Conservation (phyloP, 176 grass and related monocot genomes). For the Bothriochloa decipiens region DNA sequence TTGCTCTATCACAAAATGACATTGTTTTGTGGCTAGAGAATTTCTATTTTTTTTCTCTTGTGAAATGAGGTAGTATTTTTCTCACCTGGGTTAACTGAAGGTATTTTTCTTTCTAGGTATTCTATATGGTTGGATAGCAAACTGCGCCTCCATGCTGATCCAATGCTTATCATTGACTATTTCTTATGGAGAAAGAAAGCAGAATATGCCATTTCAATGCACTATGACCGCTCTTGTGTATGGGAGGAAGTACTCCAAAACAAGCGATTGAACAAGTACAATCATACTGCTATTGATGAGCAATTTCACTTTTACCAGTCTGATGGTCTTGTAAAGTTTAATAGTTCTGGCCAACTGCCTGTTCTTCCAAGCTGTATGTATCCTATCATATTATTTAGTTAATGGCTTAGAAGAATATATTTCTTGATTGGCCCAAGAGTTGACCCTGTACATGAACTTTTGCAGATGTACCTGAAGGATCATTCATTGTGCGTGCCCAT, state of each 20-base stretch:
- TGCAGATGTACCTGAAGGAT: constrained; percentile 97
- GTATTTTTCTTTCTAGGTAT: constrained; percentile 60
- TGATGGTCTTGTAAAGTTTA: constrained; percentile 83
- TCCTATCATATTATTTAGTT: constrained; percentile 29
- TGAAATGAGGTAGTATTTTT: constrained; percentile 14
- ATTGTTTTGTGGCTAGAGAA: background rate
- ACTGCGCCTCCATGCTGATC: constrained; percentile 81
- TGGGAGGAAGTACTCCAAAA: constrained; percentile 96
- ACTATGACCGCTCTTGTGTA: constrained; percentile 92
- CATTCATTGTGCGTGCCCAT: constrained; percentile 85
- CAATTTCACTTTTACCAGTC: constrained; percentile 90
- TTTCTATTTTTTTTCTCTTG: background rate
- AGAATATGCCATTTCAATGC: constrained; percentile 88
- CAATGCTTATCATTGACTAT: constrained; percentile 86
- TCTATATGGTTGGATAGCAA: constrained; percentile 98
- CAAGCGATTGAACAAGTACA: constrained; percentile 89
- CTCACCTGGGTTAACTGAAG: constrained; percentile 15
- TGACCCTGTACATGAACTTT: constrained; percentile 34
- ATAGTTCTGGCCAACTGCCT: constrained; percentile 54
- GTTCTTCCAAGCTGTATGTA: constrained; percentile 85
- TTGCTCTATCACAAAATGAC: background rate
- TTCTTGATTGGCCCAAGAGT: constrained; percentile 31
- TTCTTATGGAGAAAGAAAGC: constrained; percentile 87
- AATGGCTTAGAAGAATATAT: constrained; percentile 15
- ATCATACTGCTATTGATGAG: constrained; percentile 80